Conservation (phyloP, 169 alveolate species). For the Plasmodium ovale region DNA sequence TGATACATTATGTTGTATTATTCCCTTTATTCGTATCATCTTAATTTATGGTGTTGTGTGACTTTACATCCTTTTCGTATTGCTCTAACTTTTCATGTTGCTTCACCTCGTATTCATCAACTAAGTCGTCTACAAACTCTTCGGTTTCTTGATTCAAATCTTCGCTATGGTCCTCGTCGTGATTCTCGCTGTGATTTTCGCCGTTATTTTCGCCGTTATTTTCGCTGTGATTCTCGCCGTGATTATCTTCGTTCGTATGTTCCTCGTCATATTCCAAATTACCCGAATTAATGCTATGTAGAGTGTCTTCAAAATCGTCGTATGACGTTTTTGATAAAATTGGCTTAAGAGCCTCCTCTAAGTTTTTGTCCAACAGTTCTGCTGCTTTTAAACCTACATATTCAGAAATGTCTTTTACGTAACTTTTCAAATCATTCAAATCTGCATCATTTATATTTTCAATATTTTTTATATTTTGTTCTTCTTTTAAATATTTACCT, state of each 20-base stretch:
- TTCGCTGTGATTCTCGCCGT: background rate
- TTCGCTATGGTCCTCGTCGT: background rate
- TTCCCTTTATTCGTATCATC: background rate
- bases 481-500: conserved; percentile 30
- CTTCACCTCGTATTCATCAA: conserved; percentile 27
- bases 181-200: background rate
- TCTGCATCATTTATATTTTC: conserved; percentile 14
- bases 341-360: conserved; percentile 57
- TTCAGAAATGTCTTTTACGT: conserved; percentile 35
- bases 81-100: conserved; percentile 10
- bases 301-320: conserved; percentile 5
- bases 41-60: conserved; percentile 22
- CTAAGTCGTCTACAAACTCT: conserved; percentile 34
- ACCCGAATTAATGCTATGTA: background rate
- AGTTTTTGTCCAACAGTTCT: conserved; percentile 31
- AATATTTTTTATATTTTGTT: conserved; percentile 3
- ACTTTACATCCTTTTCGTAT: conserved; percentile 29
- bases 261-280: background rate
- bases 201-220: background rate
- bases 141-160: conserved; percentile 24
- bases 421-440: conserved; percentile 35
- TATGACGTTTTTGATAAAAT: conserved; percentile 17
- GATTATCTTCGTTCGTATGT: background rate
- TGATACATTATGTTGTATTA: background rate
- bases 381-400: conserved; percentile 52